phyloP scores from a whole-genome alignment of 176 grass and related monocot species.

The Pontederia paniculata region DNA sequence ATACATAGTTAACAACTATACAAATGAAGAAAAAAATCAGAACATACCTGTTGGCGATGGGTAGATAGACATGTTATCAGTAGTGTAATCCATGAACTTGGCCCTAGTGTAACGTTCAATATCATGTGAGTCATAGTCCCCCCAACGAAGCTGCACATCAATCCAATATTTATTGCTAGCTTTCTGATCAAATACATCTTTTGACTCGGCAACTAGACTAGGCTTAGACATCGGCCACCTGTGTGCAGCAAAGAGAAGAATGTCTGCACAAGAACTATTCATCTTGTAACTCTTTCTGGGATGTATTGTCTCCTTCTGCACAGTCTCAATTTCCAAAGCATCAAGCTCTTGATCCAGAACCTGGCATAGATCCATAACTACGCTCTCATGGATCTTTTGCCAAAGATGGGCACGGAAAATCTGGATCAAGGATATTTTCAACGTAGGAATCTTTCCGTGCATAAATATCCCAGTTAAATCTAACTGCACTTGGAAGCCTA shows the following conservation, averaged over 20 bases:
- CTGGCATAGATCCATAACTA: constrained; percentile 99
- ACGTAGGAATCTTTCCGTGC: constrained; percentile 94
- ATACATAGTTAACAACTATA: constrained; percentile 3
- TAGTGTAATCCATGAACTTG: constrained; percentile 99
- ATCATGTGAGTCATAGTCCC: constrained; percentile 97
- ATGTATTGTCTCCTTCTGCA: constrained; percentile 99
- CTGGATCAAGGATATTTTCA: constrained; percentile 96
- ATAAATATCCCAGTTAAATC: constrained; percentile 91
- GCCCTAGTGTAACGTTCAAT: constrained; percentile 96
- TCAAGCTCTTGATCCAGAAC: constrained; percentile 96
- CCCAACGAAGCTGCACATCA: constrained; percentile 94
- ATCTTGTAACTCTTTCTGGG: constrained; percentile 99
- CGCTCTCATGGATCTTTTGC: constrained; percentile 99
- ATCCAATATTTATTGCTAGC: constrained; percentile 99
- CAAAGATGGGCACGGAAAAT: constrained; percentile 98
- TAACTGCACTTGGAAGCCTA: constrained; percentile 87
- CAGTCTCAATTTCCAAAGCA: constrained; percentile 94
- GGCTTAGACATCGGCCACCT: constrained; percentile 99
- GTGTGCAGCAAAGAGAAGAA: constrained; percentile 96
- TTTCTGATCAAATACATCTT: constrained; percentile 96
- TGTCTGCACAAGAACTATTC: constrained; percentile 95
- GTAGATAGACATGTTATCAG: constrained; percentile 99
- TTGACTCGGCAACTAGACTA: constrained; percentile 91
- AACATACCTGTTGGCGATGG: constrained; percentile 86
- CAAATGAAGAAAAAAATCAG: not conserved